Evolutionary conservation across 2,329 filamentous ascomycete genomes (phyloP).

Genomic region (Fusarium sp.): DNA sequence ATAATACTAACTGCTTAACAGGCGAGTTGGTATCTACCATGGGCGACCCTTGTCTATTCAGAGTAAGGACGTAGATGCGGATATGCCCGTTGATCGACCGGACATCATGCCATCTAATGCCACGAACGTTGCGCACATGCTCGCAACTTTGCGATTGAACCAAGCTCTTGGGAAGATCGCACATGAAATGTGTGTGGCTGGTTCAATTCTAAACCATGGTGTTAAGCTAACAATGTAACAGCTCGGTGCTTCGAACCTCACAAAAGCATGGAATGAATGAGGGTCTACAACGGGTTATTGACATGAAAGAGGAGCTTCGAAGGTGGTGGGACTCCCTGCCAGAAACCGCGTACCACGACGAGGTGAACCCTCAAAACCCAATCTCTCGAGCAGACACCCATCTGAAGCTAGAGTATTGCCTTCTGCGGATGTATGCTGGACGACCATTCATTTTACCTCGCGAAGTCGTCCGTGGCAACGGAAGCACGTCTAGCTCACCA

Average conservation of each 20-base stretch:
- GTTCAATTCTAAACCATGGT: not conserved
- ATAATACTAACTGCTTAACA: conserved; percentile 43
- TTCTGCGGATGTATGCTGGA: conserved; percentile 65
- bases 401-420: conserved; percentile 63
- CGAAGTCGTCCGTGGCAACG: conserved; percentile 42
- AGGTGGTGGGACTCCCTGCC: conserved; percentile 54
- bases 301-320: conserved; percentile 52
- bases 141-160: conserved; percentile 56
- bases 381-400: conserved; percentile 62
- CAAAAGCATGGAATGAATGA: conserved; percentile 49
- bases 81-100: conserved; percentile 60
- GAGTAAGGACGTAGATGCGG: conserved; percentile 64
- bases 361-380: conserved; percentile 54
- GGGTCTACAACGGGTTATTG: conserved; percentile 49
- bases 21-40: conserved; percentile 66
- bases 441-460: conserved; percentile 62
- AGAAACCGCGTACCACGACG: conserved; percentile 48
- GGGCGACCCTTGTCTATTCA: conserved; percentile 66
- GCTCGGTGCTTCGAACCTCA: conserved; percentile 50
- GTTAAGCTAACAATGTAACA: conserved; percentile 32
- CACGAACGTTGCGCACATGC: conserved; percentile 59
- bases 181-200: conserved; percentile 53
- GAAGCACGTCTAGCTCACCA: conserved; percentile 47
- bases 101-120: conserved; percentile 56
- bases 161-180: conserved; percentile 50